Evolutionary conservation across 441 rosid species (phyloP), one percentile per base, ranked within the genome.

Genomic region (Gossypium davidsonii): DNA sequence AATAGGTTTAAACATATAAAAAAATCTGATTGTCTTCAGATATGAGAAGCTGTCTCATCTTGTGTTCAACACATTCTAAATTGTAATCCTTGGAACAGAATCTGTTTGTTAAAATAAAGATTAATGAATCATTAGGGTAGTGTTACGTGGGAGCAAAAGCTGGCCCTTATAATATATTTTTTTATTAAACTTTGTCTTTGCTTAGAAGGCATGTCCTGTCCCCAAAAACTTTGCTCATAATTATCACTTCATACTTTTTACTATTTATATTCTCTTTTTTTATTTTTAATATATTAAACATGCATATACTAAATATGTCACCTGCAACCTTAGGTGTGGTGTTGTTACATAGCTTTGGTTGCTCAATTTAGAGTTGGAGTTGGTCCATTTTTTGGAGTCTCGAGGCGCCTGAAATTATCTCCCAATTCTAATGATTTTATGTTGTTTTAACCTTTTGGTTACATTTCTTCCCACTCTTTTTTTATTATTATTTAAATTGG

Each of bases 201-300:
- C 89, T 90, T 80, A 62, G 57, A 81, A 86, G 88, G 80, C 85
- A 87, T 82, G 83, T 77, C 70, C 67, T 76, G 75, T 80, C 83
- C 72, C 76, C 75, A 67, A 73, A 65, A 6, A 6, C 74, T 58
- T 67, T 77, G 46, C 44, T 49, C 67, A 80, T 62, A 53, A 70
- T 63, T 26, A 61, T 10, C 9, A 21, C 20, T 68, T 1, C 17
- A 1, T 64, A 39, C 49, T 34, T 48, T 64, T 64, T 39, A 10
- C 28, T 64, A n/a, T 15, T 62, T 53, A 3, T 44, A 11, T 44
- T 44, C 49, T 44, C 5, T 28, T 39, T 2, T 46, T 9, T 11
- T 44, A 2, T 46, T 44, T 10, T 46, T 46, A 44, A 44, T 11
- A 44, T 9, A 8, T 44, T 44, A 44, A 44, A 44, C 49, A 9